Evolutionary conservation across 768 basidiomycete species (phyloP), one percentile per base, ranked within the genome.

Genomic region (Coprinopsis marcescibilis): DNA sequence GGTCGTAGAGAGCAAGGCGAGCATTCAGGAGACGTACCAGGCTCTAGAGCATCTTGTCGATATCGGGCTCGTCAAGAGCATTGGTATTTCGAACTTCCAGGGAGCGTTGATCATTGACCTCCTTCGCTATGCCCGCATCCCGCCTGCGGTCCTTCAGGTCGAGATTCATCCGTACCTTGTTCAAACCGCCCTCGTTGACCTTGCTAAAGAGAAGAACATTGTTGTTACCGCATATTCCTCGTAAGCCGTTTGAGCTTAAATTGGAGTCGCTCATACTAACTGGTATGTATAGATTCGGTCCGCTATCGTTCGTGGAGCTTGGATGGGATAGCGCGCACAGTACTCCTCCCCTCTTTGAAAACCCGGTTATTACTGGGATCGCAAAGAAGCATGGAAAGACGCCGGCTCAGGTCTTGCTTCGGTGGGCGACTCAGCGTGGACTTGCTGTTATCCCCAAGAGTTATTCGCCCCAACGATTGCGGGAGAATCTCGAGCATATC

Each of bases 11-110:
- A 74, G 82, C 81, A 63, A 63, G 71, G 80, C 77, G 0, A 82
- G 84, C 30, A 76, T 88, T 61, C 79, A 81, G 55, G 84, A 89
- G 68, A 94, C 92, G 14, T 94, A 89, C 89, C 59, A 64, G 33
- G 87, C 77, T 13, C 77, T 95, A 81, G 92, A 95, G 64, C 70
- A 73, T 50, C 75, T 93, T 17, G 82, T 83, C 39, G 83, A 88
- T 52, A 71, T 74, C 34, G 82, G 83, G 5, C 61, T 83, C 32
- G 78, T 70, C 8, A 88, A 78, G 70, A 85, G 90, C 59, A 89
- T 94, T 54, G 92, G 89, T 47, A 59, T 44, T 51, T 90, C 86
- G 58, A 92, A 92, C 69, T 82, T 77, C 67, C 74, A 77, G 54
- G 86, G 85, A 7, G 71, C 77, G 8, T 62, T 90, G 43, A 70